Base-by-base conservation (phyloP, 257 asterid genomes). In the Jaltomata sinuosa region DNA sequence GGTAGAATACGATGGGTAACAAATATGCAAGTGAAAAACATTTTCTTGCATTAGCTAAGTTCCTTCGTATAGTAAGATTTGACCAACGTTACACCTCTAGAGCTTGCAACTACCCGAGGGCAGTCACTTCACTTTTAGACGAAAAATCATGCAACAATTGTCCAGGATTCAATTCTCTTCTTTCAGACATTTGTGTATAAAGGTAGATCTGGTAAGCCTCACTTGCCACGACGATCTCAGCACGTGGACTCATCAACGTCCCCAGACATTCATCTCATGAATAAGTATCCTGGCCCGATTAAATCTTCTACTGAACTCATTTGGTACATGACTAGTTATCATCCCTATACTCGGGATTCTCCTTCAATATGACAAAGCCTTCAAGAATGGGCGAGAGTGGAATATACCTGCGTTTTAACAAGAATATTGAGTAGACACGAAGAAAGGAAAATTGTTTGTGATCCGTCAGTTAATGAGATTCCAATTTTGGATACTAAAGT, bases 371-470 rank as follows among this genome's bases (percentile, higher is more conserved):
- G 76, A 97, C 98, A 38, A 97, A 97, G 76, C 99, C 99, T 87
- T 97, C 99, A 1, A 97, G 97, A 84, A 97, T 88, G 29, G 99
- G 99, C 0, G 99, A 92, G 6, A 97, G 83, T 1, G 98, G 98
- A 85, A 93, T 88, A 79, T 97, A 96, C 89, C 99, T 94, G 96
- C 87, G 84, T 9, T 68, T 68, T 65, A 7, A 19, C 77, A 76
- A 76, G 42, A 47, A 8, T 42, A 42, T 47, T 47, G 59, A 27
- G 61, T 47, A 27, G 40, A 76, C 6, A 18, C 16, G 50, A 65
- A 19, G 15, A 25, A 21, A 3, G 3, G 2, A 15, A 72, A n/a
- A 65, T 14, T 72, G 50, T 68, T 68, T 19, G 29, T 19, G 49
- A 9, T 67, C 77, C 27, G 8, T 62, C 71, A 62, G 71, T 62